Conservation (phyloP, 1,284 basidiomycete genomes). For the Malassezia japonica region DNA sequence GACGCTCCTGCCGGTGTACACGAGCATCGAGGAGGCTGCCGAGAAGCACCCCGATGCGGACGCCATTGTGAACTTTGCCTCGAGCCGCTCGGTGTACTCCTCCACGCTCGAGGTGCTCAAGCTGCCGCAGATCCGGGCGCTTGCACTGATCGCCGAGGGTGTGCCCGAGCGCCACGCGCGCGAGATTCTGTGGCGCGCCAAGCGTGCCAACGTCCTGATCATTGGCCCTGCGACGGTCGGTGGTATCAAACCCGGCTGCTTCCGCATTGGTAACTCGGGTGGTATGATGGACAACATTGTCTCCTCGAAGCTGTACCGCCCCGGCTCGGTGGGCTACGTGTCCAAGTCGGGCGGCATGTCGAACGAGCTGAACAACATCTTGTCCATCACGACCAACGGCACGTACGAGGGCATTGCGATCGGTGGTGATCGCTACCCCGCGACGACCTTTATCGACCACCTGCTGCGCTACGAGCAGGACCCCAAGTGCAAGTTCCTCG, state of each 20-base stretch:
- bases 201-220: conserved; percentile 79
- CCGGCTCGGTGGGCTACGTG: conserved; percentile 95
- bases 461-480: conserved; percentile 93
- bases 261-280: conserved; percentile 98
- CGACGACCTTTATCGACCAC: conserved; percentile 98
- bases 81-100: conserved; percentile 83
- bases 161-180: conserved; percentile 94
- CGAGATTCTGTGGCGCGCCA: conserved; percentile 83
- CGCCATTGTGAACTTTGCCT: conserved; percentile 96
- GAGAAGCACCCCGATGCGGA: conserved; percentile 94
- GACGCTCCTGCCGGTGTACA: conserved; percentile 94
- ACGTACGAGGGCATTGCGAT: conserved; percentile 99
- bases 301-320: conserved; percentile 92
- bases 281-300: conserved; percentile 99
- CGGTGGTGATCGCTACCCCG: conserved; percentile 97
- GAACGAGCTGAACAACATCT: conserved; percentile 99
- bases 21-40: conserved; percentile 79
- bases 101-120: conserved; percentile 83
- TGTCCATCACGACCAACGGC: conserved; percentile 92
- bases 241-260: conserved; percentile 99
- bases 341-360: conserved; percentile 99
- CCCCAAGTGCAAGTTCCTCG: conserved; percentile 95
- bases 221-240: conserved; percentile 97
- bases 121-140: conserved; percentile 62
- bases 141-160: conserved; percentile 96